phyloP scores from a whole-genome alignment of 169 alveolate species.

The Plasmodium gallinaceum region DNA sequence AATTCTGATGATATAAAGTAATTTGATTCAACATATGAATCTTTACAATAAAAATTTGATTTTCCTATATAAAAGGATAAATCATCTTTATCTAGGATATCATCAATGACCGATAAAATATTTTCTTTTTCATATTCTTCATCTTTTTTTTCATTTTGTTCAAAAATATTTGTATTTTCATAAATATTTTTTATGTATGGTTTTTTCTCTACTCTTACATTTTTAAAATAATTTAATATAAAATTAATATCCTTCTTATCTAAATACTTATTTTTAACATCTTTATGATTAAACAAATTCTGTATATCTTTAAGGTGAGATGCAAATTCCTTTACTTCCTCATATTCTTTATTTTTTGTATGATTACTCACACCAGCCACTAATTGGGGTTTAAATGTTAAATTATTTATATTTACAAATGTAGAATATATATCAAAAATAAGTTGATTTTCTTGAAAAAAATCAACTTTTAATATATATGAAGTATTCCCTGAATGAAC shows the following conservation, averaged over 20 bases:
- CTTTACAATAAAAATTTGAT: slow-evolving; percentile 28
- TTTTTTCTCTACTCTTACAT: background rate
- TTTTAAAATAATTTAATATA: slow-evolving; percentile 50
- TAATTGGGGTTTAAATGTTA: slow-evolving; percentile 63
- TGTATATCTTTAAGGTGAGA: slow-evolving; percentile 46
- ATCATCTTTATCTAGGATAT: slow-evolving; percentile 14
- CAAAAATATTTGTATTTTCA: slow-evolving; percentile 34
- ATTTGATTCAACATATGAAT: slow-evolving; percentile 47
- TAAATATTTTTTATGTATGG: slow-evolving; percentile 8
- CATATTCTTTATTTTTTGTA: slow-evolving; percentile 19
- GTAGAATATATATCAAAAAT: slow-evolving; percentile 69
- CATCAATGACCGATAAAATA: slow-evolving; percentile 16
- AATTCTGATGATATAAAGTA: slow-evolving; percentile 62
- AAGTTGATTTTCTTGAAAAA: slow-evolving; percentile 52
- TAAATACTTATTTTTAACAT: slow-evolving; percentile 29
- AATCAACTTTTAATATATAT: slow-evolving; percentile 55
- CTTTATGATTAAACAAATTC: slow-evolving; percentile 63
- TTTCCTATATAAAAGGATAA: slow-evolving; percentile 44
- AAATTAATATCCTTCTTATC: slow-evolving; percentile 31
- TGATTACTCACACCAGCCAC: slow-evolving; percentile 24
- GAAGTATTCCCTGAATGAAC: slow-evolving; percentile 62
- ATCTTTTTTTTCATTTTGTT: background rate
- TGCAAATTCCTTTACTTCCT: slow-evolving; percentile 23
- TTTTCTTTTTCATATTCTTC: slow-evolving; percentile 19
- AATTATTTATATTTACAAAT: slow-evolving; percentile 50